A percentile compares a stretch with the other conserved stretches of the same genome.
phyloP scores from a whole-genome alignment of 345 rosid genomes.

The Conringia planisiliqua region DNA sequence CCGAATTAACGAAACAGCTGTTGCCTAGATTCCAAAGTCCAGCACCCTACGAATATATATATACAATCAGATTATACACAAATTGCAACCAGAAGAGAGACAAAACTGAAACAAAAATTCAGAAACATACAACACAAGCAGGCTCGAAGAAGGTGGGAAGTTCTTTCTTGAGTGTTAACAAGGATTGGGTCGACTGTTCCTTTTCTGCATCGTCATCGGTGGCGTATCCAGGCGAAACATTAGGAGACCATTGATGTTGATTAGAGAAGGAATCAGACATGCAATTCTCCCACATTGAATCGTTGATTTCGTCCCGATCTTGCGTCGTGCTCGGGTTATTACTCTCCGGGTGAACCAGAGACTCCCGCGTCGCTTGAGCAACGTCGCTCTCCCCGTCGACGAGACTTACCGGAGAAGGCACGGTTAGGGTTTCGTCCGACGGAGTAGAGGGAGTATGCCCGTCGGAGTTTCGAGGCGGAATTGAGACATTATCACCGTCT shows the following conservation, averaged over 20 bases:
- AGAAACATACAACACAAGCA: conserved; percentile 32
- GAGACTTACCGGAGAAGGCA: background rate
- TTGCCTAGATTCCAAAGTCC: conserved; percentile 79
- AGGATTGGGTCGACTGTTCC: background rate
- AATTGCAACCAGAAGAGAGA: background rate
- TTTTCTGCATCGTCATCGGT: background rate
- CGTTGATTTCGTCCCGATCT: background rate
- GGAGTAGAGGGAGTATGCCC: background rate
- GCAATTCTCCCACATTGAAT: background rate
- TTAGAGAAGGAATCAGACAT: background rate
- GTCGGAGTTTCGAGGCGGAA: background rate
- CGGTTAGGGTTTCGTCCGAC: background rate
- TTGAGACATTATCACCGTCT: background rate
- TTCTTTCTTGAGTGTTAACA: background rate
- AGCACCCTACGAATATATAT: conserved; percentile 52
- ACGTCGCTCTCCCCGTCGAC: background rate
- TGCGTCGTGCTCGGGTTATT: background rate
- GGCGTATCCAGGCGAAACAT: background rate
- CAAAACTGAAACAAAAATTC: background rate
- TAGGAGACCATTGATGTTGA: background rate
- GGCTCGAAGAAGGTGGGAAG: background rate
- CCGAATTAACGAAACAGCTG: conserved; percentile 80
- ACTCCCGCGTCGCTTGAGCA: background rate
- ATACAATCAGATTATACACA: background rate
- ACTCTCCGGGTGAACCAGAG: background rate